Evolutionary conservation across 371 early-diverging fungal genomes (phyloP).

Genomic region (Circinella umbellata): DNA sequence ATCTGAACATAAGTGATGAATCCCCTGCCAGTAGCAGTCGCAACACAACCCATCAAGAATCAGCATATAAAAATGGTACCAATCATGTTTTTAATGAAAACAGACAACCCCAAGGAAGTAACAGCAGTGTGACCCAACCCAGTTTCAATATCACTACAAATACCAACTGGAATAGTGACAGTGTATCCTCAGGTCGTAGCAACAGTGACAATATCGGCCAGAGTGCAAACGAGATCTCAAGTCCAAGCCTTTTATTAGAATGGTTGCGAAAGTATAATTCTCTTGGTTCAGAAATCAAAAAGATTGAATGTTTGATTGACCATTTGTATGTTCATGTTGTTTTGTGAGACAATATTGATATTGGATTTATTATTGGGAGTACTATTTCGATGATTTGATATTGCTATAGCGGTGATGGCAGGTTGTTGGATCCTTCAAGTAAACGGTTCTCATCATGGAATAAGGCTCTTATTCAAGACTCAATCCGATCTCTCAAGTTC

Average conservation of each 20-base stretch:
- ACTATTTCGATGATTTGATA: background rate
- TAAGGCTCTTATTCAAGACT: background rate
- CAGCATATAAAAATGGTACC: too few relatives aligned
- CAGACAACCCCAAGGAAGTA: too few relatives aligned
- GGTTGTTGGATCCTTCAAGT: background rate
- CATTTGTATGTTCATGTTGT: conserved; percentile 3
- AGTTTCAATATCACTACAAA: too few relatives aligned
- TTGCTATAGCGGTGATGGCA: conserved; percentile 1
- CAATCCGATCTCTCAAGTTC: conserved; percentile 1
- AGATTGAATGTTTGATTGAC: background rate
- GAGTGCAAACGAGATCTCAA: background rate
- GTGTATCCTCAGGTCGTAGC: background rate
- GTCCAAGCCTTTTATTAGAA: background rate
- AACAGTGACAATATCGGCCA: background rate
- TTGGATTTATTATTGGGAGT: background rate
- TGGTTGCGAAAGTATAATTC: background rate
- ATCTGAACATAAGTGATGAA: too few relatives aligned
- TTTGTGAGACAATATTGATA: background rate
- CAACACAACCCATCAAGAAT: too few relatives aligned
- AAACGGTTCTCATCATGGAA: conserved; percentile 7
- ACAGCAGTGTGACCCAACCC: too few relatives aligned
- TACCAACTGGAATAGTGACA: too few relatives aligned
- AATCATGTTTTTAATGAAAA: too few relatives aligned
- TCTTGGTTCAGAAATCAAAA: background rate
- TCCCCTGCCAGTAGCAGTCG: too few relatives aligned